Conservation (phyloP, 2,329 filamentous ascomycete genomes). For the Cadophora luteo-olivacea region DNA sequence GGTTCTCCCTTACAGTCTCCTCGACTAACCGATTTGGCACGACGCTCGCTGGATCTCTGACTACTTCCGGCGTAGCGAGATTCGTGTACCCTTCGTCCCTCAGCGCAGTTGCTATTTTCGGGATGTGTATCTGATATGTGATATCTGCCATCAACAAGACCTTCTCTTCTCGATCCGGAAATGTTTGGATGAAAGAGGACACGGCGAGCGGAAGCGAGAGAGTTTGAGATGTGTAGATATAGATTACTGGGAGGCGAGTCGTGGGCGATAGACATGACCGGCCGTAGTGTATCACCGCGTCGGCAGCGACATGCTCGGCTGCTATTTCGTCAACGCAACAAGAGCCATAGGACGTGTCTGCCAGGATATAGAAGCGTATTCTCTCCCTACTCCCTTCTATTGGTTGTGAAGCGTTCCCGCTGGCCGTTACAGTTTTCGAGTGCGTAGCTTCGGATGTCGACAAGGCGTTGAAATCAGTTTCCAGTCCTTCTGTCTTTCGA, state of each 20-base stretch:
- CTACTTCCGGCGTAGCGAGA: slow-evolving; percentile 72
- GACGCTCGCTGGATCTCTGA: slow-evolving; percentile 78
- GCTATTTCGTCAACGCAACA: slow-evolving; percentile 98
- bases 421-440: neutral
- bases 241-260: slow-evolving; percentile 83
- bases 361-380: slow-evolving; percentile 76
- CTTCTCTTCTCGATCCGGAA: slow-evolving; percentile 62
- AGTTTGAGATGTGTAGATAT: slow-evolving; percentile 81
- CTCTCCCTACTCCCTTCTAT: slow-evolving; percentile 39
- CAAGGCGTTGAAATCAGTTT: slow-evolving; percentile 34
- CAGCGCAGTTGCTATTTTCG: slow-evolving; percentile 61
- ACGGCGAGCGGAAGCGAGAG: slow-evolving; percentile 67
- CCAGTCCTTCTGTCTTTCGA: slow-evolving; percentile 27
- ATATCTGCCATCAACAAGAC: slow-evolving; percentile 89
- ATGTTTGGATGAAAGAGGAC: slow-evolving; percentile 70
- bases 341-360: slow-evolving; percentile 94
- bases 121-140: slow-evolving; percentile 80
- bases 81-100: slow-evolving; percentile 69
- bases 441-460: neutral
- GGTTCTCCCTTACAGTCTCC: slow-evolving; percentile 48
- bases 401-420: neutral
- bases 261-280: slow-evolving; percentile 91
- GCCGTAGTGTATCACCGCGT: slow-evolving; percentile 94
- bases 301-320: slow-evolving; percentile 88
- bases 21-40: slow-evolving; percentile 80